These are phyloP conservation scores for Cystobasidiaceae sp. DNA, from an alignment of 1,284 basidiomycete species.

Conservation along the genomic window DNA sequence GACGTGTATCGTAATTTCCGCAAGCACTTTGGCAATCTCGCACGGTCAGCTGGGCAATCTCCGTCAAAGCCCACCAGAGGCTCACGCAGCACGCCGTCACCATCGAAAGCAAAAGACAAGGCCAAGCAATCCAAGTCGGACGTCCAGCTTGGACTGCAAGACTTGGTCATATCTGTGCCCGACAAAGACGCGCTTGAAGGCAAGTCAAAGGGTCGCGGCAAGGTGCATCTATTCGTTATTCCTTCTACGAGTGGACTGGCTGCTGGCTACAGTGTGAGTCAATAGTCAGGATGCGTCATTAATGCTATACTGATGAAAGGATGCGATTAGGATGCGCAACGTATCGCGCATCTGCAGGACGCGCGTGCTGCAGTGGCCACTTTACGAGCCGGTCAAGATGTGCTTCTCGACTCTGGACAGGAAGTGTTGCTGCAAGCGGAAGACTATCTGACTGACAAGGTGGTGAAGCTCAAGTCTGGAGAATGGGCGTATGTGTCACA, in stretches of 20 bases:
- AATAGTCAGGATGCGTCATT: not conserved
- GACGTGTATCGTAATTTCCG: slow-evolving; percentile 29
- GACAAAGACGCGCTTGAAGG: not conserved
- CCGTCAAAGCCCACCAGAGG: no score
- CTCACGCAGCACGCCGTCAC: not conserved
- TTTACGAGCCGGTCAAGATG: not conserved
- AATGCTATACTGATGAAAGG: not conserved
- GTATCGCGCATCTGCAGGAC: slow-evolving; percentile 5
- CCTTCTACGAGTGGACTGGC: slow-evolving; percentile 28
- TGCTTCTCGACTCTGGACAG: not conserved
- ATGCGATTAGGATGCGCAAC: slow-evolving; percentile 1
- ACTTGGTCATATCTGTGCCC: not conserved
- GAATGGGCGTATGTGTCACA: not conserved
- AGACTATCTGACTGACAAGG: slow-evolving; percentile 6
- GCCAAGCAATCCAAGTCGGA: slow-evolving; percentile 12
- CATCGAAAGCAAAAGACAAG: not conserved
- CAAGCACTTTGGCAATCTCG: slow-evolving; percentile 1
- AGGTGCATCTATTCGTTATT: slow-evolving; percentile 8
- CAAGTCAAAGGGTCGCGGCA: not conserved
- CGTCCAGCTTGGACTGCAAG: slow-evolving; percentile 18
- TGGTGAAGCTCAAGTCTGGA: slow-evolving; percentile 16
- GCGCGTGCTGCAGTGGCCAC: not conserved
- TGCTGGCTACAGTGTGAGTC: slow-evolving; percentile 17
- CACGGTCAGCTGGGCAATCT: not conserved
- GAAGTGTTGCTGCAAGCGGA: not conserved